Conservation (phyloP, 371 early-diverging fungal species). For the Nematocida minor region DNA sequence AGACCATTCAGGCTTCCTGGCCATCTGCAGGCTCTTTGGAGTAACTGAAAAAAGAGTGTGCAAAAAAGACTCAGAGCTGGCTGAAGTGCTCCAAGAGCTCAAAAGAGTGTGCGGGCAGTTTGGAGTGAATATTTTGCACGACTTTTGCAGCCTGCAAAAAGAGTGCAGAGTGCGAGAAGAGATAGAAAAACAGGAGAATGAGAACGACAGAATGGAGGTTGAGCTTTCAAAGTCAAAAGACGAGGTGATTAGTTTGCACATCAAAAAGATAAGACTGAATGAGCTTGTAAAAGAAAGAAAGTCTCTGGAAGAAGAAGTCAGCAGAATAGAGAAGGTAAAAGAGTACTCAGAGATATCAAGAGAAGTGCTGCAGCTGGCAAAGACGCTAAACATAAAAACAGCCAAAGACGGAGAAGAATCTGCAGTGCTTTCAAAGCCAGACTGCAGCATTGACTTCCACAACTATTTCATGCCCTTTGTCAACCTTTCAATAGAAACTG, state of each 20-base stretch:
- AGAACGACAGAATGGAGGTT: constrained; percentile 1
- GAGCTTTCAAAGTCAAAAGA: not conserved
- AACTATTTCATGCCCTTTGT: constrained; percentile 26
- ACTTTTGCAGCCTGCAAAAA: not conserved
- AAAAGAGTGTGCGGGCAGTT: not conserved
- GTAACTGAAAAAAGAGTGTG: not conserved
- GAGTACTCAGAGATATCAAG: not conserved
- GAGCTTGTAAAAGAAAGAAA: constrained; percentile 7
- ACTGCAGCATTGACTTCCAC: constrained; percentile 13
- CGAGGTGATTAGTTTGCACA: not conserved
- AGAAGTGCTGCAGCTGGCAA: constrained; percentile 5
- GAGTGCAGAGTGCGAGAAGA: not conserved
- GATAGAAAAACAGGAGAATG: not conserved
- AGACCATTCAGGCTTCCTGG: not conserved
- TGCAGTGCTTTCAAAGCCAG: not conserved
- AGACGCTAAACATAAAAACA: not conserved
- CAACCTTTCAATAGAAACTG: constrained; percentile 22
- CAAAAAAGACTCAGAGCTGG: not conserved
- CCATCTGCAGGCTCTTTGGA: not conserved
- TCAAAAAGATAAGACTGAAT: not conserved
- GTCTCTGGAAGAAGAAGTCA: not conserved
- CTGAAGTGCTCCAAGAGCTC: not conserved
- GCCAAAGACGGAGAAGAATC: not conserved
- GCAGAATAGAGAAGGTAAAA: not conserved
- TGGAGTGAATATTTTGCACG: not conserved